These are phyloP conservation scores for Metarhizium humberi DNA, from an alignment of 2,329 filamentous ascomycete species.

Conservation along the genomic window DNA sequence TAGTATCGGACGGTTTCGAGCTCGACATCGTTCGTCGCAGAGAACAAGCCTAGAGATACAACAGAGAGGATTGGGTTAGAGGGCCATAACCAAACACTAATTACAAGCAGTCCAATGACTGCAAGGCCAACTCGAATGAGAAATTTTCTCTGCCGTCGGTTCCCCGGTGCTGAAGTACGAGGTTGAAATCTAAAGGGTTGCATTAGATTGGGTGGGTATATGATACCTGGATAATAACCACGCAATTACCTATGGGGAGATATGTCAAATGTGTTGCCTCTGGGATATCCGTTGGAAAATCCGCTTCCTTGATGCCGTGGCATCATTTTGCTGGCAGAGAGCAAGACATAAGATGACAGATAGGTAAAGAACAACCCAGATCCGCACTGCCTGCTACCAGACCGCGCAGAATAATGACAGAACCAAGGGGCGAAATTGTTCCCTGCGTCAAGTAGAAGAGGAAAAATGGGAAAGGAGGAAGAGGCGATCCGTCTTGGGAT, in stretches of 20 bases:
- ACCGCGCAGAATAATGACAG: neutral
- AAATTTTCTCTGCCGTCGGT: slow-evolving; percentile 64
- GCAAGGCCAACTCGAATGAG: slow-evolving; percentile 57
- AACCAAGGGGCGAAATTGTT: neutral
- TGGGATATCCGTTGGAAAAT: slow-evolving; percentile 77
- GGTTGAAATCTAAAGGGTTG: slow-evolving; percentile 56
- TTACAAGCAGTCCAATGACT: slow-evolving; percentile 49
- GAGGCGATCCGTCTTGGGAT: no score
- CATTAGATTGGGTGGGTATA: neutral
- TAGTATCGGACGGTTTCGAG: slow-evolving; percentile 96
- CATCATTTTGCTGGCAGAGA: slow-evolving; percentile 56
- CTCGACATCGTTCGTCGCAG: slow-evolving; percentile 59
- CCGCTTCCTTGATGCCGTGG: slow-evolving; percentile 69
- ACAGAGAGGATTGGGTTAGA: slow-evolving; percentile 51
- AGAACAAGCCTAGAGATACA: slow-evolving; percentile 62
- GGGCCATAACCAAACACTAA: slow-evolving; percentile 70
- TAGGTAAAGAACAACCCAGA: neutral
- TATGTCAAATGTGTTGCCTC: slow-evolving; percentile 72
- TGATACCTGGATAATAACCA: neutral
- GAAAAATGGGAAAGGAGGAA: no score
- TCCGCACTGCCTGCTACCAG: neutral
- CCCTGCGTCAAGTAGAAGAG: no score
- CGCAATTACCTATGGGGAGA: slow-evolving; percentile 69
- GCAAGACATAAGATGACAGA: slow-evolving; percentile 21
- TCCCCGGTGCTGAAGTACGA: slow-evolving; percentile 60